Evolutionary conservation across 2,329 filamentous ascomycete genomes (phyloP).

Genomic region (Aureobasidium pullulans): DNA sequence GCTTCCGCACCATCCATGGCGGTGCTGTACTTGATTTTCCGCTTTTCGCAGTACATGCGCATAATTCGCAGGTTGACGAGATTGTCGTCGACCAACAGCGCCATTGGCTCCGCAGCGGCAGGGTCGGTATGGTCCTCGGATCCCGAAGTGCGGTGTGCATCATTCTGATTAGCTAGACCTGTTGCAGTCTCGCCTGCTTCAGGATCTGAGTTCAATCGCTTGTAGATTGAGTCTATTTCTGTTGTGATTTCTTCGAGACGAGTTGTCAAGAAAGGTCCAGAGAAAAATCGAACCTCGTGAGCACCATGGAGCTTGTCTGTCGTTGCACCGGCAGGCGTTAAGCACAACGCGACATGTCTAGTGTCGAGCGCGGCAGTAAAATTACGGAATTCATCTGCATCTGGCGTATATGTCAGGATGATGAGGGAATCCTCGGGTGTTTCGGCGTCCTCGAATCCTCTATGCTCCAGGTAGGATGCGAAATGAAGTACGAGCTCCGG

Average conservation of each 20-base stretch:
- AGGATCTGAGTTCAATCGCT: neutral
- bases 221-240: slow-evolving; percentile 13
- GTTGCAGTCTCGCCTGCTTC: slow-evolving; percentile 11
- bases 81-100: slow-evolving; percentile 44
- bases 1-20: slow-evolving; percentile 41
- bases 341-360: slow-evolving; percentile 24
- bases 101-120: slow-evolving; percentile 17
- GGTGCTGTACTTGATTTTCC: slow-evolving; percentile 35
- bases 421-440: slow-evolving; percentile 18
- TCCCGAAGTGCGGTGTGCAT: neutral
- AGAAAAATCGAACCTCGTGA: slow-evolving; percentile 22
- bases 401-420: slow-evolving; percentile 23
- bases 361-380: neutral
- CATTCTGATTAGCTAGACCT: neutral
- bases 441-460: slow-evolving; percentile 14
- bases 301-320: slow-evolving; percentile 19
- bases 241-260: slow-evolving; percentile 17
- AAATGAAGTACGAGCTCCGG: slow-evolving; percentile 16
- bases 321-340: slow-evolving; percentile 23
- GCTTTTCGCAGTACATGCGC: slow-evolving; percentile 40
- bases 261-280: slow-evolving; percentile 24
- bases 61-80: slow-evolving; percentile 43
- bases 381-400: slow-evolving; percentile 20
- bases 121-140: neutral
- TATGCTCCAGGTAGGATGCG: slow-evolving; percentile 16